Evolutionary conservation across 352 stramenopile genomes (phyloP).

Genomic region (Globisporangium takayamanum): DNA sequence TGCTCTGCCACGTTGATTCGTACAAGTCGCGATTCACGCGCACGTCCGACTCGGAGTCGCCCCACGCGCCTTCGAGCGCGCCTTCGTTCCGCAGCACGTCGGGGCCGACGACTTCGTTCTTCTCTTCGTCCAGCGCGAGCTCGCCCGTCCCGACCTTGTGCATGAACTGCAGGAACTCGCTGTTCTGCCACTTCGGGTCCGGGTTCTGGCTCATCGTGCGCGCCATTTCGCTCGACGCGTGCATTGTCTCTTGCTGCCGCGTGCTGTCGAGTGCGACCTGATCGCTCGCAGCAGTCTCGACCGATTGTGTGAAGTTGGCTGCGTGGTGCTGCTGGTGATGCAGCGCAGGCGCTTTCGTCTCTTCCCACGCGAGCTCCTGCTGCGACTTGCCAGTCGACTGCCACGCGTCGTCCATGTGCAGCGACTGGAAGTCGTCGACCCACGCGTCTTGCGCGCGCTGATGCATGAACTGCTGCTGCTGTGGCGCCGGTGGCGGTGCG

Average conservation of each 20-base stretch:
- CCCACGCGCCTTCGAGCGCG: constrained; percentile 61
- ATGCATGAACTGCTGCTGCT: constrained; percentile 21
- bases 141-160: constrained; percentile 66
- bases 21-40: constrained; percentile 58
- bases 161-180: constrained; percentile 86
- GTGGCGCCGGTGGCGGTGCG: constrained; percentile 21
- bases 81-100: constrained; percentile 34
- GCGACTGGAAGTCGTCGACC: constrained; percentile 58
- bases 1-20: constrained; percentile 45
- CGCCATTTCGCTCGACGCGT: constrained; percentile 63
- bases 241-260: constrained; percentile 34
- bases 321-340: constrained; percentile 34
- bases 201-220: constrained; percentile 71
- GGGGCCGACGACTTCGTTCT: constrained; percentile 50
- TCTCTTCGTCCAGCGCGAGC: constrained; percentile 72
- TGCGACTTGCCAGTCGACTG: constrained; percentile 45
- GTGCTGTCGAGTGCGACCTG: constrained; percentile 20
- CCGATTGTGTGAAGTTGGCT: constrained; percentile 22
- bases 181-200: constrained; percentile 80
- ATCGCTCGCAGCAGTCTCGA: constrained; percentile 16
- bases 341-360: constrained; percentile 34
- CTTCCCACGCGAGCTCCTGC: constrained; percentile 59
- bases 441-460: constrained; percentile 39
- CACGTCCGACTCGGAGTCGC: constrained; percentile 31
- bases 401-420: constrained; percentile 62